Base-by-base conservation (phyloP, 306 rosid genomes). In the Vigna hirtella region DNA sequence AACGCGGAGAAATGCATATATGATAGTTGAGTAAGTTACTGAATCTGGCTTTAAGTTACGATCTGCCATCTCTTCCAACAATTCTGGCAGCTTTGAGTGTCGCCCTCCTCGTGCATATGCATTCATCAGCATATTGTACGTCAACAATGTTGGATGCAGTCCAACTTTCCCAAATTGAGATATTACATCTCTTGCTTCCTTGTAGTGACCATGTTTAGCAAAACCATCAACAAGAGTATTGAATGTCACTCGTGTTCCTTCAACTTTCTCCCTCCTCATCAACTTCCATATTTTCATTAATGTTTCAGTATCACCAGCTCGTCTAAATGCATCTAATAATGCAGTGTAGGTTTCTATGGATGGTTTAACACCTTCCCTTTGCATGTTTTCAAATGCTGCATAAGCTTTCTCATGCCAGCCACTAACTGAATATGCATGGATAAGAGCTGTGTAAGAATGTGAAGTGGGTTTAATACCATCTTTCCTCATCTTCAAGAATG, bases 381-480 rank as follows among this genome's bases (percentile, higher is more conserved):
- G 81, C 98, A 94, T 92, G 82, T 88, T 87, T 79, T 94, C 92
- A 74, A 90, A 94, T 51, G 92, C 85, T 1, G 58, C 72, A 77
- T 90, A 87, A 58, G 98, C 97, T 89, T 92, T 94, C 89, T 92
- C 92, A 38, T 90, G 95, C 97, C 95, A 90, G 63, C 97, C 97
- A 48, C 86, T 77, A 52, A 89, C 83, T 1, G 97, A 90, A 92
- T 83, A 94, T 3, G 97, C 95, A 71, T 94, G 97, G 79, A 92
- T 92, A 68, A 94, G 82, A 64, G 98, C 97, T 66, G 98, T 92
- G 68, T 90, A 92, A 17, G 97, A 88, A 80, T 92, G 94, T 38
- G 97, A 84, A 57, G 93, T 90, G 81, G 97, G 98, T 67, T 65
- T 77, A 64, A 94, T 88, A n/a, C 97, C 95, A 13, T 72, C 80